Percentiles rank a stretch among this genome's conserved stretches.
Conservation (phyloP, 2,329 filamentous ascomycete genomes). For the Knoxdaviesia proteae region DNA sequence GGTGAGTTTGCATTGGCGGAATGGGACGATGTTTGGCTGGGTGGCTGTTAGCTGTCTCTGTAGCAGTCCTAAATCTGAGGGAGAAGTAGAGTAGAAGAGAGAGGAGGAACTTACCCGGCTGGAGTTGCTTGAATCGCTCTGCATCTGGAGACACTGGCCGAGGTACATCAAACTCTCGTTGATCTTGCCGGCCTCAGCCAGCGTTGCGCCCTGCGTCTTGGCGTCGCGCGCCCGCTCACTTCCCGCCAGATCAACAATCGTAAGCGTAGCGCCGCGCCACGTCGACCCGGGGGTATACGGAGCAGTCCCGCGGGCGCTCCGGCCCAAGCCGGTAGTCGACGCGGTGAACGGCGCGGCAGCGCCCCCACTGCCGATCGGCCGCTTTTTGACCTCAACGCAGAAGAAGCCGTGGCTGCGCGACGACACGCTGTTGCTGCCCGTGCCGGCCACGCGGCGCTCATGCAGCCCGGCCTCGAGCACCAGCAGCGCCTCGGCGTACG, state of each 20-base stretch:
- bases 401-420: slow-evolving; percentile 94
- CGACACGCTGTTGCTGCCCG: slow-evolving; percentile 79
- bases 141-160: slow-evolving; percentile 89
- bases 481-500: slow-evolving; percentile 63
- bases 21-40: slow-evolving; percentile 54
- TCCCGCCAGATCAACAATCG: slow-evolving; percentile 78
- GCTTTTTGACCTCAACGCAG: slow-evolving; percentile 83
- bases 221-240: slow-evolving; percentile 85
- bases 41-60: slow-evolving; percentile 6
- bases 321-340: background rate
- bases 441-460: slow-evolving; percentile 73
- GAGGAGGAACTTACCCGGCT: slow-evolving; percentile 36
- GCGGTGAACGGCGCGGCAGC: slow-evolving; percentile 12
- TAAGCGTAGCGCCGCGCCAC: slow-evolving; percentile 64
- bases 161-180: slow-evolving; percentile 98
- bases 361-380: slow-evolving; percentile 19
- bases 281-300: slow-evolving; percentile 17
- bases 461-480: slow-evolving; percentile 77
- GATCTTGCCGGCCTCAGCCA: slow-evolving; percentile 93
- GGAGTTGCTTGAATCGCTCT: slow-evolving; percentile 56
- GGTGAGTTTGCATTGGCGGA: slow-evolving; percentile 68
- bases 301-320: background rate
- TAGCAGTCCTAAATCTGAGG: slow-evolving; percentile 2
- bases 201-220: slow-evolving; percentile 78
- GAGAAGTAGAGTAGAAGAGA: background rate